phyloP scores from a whole-genome alignment of 495 filamentous ascomycete species.

The Talaromyces ruber region DNA sequence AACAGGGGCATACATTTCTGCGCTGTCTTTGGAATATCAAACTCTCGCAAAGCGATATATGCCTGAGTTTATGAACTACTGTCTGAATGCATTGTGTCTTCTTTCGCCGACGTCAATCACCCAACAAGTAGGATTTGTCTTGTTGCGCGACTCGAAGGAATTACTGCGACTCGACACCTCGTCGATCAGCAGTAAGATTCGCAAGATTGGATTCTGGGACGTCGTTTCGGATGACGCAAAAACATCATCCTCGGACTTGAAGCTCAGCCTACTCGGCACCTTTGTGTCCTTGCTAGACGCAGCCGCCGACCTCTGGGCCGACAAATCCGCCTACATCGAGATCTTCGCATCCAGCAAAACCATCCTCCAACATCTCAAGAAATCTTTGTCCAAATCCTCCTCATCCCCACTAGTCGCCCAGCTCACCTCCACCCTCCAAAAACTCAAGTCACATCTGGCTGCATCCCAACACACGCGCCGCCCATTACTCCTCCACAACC shows the following conservation, averaged over 20 bases:
- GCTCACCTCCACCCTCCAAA: conserved; percentile 26
- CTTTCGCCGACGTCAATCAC: conserved; percentile 47
- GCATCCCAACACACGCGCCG: conserved; percentile 55
- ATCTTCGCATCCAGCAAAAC: conserved; percentile 53
- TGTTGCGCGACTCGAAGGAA: conserved; percentile 46
- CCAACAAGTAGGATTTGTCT: conserved; percentile 45
- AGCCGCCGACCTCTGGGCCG: conserved; percentile 55
- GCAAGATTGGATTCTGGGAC: conserved; percentile 45
- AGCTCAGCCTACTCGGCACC: conserved; percentile 50
- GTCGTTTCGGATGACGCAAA: conserved; percentile 26
- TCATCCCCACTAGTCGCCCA: conserved; percentile 11
- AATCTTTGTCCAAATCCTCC: conserved; percentile 19
- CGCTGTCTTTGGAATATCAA: conserved; percentile 74
- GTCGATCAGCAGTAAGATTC: conserved; percentile 16
- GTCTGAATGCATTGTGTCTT: conserved; percentile 63
- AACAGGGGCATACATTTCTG: conserved; percentile 68
- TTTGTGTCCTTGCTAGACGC: conserved; percentile 47
- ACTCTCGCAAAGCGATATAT: conserved; percentile 72
- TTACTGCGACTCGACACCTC: conserved; percentile 39
- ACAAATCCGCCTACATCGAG: conserved; percentile 63
- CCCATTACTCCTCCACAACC: conserved; percentile 81
- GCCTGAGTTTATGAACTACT: conserved; percentile 79
- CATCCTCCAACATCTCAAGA: conserved; percentile 48
- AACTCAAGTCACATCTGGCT: conserved; percentile 38
- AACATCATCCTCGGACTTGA: conserved; percentile 34